Evolutionary conservation across 2,329 filamentous ascomycete genomes (phyloP), one percentile per base, ranked within the genome.

Genomic region (Alternaria hordeiaustralica): DNA sequence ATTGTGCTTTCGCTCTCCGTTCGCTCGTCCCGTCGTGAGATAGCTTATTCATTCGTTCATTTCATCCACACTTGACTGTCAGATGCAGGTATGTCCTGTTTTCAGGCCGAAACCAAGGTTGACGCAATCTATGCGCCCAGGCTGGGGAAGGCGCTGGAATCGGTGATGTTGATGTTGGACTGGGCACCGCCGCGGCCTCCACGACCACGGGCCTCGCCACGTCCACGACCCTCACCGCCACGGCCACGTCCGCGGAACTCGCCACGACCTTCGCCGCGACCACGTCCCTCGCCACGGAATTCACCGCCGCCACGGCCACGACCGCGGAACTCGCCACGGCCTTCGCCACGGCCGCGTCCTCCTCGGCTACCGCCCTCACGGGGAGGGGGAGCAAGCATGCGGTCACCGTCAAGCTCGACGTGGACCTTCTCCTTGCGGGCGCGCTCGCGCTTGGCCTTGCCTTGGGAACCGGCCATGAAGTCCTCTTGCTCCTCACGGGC

Each of bases 371-470:
- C 73, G 41, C 69, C 69, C 66, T 77, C 75, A 60, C 78, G 75
- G 59, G 87, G 86, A 85, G 95, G 92, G 74, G 72, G 73, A 75
- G 74, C 69, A 65, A 78, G 78, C 65, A 80, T 75, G 57, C 77
- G 92, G 88, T 84, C 79, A 66, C 94, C 89, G 82, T 97, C 94
- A 71, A 97, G 92, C 78, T 97, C 93, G 76, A 98, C 81, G 80
- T 92, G 83, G 82, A 92, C 89, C 91, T 97, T 97, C 84, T 92
- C 88, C 89, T 96, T 96, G 85, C 92, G 91, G 86, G 95, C 91
- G 80, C 93, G 93, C 86, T 95, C 89, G 79, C 92, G 92, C 80
- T 84, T 84, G 81, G 89, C 83, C 90, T 97, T 97, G 84, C 90
- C 91, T 67, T 85, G 86, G 71, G 87, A 82, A 74, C 87, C 89